A percentile compares a stretch with the other conserved stretches of the same genome.
phyloP scores from a whole-genome alignment of 75 land plant genomes.

The Adiantum capillusveneris region DNA sequence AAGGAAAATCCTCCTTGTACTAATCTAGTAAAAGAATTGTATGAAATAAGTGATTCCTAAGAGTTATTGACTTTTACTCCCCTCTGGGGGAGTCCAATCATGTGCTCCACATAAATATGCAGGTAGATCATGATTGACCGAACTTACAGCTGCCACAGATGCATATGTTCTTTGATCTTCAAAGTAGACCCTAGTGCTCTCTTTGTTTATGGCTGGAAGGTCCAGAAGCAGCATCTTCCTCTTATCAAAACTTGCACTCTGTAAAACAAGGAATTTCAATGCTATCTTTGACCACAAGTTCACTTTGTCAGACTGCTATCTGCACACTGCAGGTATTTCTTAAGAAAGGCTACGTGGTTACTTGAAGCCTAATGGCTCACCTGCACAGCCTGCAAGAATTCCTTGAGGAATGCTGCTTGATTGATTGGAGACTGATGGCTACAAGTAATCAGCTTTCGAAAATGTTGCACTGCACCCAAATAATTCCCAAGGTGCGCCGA shows the following conservation, averaged over 20 bases:
- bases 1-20: too few species aligned
- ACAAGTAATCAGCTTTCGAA: conserved; percentile 72
- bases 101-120: neutral
- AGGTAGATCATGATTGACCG: neutral
- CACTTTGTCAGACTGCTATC: conserved; percentile 1
- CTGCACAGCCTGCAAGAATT: conserved; percentile 72
- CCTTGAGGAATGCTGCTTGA: conserved; percentile 66
- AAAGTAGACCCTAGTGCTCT: conserved; percentile 55
- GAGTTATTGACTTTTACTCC: too few species aligned
- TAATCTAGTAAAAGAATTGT: too few species aligned
- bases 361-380: too few species aligned
- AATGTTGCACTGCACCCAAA: conserved; percentile 61
- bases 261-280: neutral
- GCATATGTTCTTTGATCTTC: conserved; percentile 95
- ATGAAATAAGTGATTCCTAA: too few species aligned
- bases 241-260: conserved; percentile 51
- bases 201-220: conserved; percentile 57
- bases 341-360: too few species aligned
- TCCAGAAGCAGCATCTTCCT: conserved; percentile 46
- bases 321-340: too few species aligned
- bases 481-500: conserved; percentile 58
- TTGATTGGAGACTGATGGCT: conserved; percentile 74
- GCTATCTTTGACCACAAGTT: too few species aligned
- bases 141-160: conserved; percentile 75
- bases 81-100: neutral